Evolutionary conservation across 2,329 filamentous ascomycete genomes (phyloP), one percentile per base, ranked within the genome.

Genomic region (Clonostachys chloroleuca): DNA sequence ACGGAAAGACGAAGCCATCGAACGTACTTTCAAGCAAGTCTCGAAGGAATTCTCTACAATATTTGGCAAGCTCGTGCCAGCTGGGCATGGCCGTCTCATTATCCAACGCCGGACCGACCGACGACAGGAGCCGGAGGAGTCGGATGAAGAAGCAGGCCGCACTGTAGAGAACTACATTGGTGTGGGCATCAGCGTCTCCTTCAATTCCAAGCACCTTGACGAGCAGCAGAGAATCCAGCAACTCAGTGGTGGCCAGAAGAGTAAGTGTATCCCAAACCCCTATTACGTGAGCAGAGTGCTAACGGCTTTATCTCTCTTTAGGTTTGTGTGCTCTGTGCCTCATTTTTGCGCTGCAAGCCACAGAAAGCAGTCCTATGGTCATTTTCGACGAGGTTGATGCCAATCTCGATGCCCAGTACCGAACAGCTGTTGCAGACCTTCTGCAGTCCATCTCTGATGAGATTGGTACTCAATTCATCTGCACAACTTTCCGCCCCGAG

Each of bases 331-430:
- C 94, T 10, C 81, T 99, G n/a, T 95, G 94, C 41, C 82, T 99
- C 45, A 95, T 99, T 56, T 99, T 99, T 64, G 94, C 94, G n/a
- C 95, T 99, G 56, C 94, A 99, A 68, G 89, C 92, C 56, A 96
- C 92, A 50, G 94, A 99, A 64, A 94, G 92, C 10, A 95, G 92
- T 41, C 94, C 94, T 2, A 97, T 99, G 77, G 96, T 99, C 65
- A 92, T 99, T 59, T 99, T 99, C 58, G 94, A 99, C 66, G 94
- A 99, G 69, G 96, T 99, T 53, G 94, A 99, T 62, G 94, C 94
- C 66, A 99, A 99, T 64, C 80, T 99, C 20, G 94, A 99, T 65
- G 92, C 94, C 1, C 94, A 99, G 68, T 99, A 99, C 73, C 87
- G 94, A 51, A 96, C 94, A 2, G 92, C 94, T 1, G 94, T 99